These are phyloP conservation scores for Clonostachys byssicola DNA, from an alignment of 2,329 filamentous ascomycete genomes.

Conservation along the genomic window DNA sequence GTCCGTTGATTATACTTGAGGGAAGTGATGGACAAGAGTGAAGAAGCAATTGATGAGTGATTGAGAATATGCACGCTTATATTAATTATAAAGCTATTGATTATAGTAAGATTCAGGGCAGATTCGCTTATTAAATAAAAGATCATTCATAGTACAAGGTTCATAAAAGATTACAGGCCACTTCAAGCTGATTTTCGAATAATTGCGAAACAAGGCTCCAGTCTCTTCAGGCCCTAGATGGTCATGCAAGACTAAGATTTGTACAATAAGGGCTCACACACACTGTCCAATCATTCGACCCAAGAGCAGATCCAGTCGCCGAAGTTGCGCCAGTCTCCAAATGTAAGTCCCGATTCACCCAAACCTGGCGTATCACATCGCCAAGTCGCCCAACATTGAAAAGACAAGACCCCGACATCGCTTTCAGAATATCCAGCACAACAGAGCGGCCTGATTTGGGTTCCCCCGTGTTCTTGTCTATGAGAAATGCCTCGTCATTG, in stretches of 20 bases:
- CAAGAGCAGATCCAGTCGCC: not conserved
- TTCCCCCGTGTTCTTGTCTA: slow-evolving; percentile 16
- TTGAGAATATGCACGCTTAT: too few species aligned
- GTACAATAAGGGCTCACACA: slow-evolving; percentile 18
- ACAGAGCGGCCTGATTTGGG: not conserved
- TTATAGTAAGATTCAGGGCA: too few species aligned
- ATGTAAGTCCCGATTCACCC: slow-evolving; percentile 33
- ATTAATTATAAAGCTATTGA: too few species aligned
- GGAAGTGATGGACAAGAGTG: too few species aligned
- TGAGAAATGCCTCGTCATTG: slow-evolving; percentile 26
- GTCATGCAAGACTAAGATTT: slow-evolving; percentile 14
- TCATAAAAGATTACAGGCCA: too few species aligned
- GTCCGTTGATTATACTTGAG: too few species aligned
- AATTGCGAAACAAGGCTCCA: too few species aligned
- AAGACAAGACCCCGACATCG: slow-evolving; percentile 31
- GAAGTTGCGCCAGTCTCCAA: not conserved
- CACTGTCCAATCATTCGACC: slow-evolving; percentile 14
- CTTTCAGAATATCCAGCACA: slow-evolving; percentile 29
- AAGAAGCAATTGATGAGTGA: too few species aligned
- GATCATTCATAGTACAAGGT: too few species aligned
- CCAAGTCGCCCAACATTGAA: slow-evolving; percentile 36
- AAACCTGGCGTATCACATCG: slow-evolving; percentile 40
- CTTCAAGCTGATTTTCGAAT: too few species aligned
- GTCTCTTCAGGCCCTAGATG: too few species aligned
- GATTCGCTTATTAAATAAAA: too few species aligned